These are phyloP conservation scores for Camelina laxa DNA, from an alignment of 345 rosid genomes.

Conservation along the genomic window DNA sequence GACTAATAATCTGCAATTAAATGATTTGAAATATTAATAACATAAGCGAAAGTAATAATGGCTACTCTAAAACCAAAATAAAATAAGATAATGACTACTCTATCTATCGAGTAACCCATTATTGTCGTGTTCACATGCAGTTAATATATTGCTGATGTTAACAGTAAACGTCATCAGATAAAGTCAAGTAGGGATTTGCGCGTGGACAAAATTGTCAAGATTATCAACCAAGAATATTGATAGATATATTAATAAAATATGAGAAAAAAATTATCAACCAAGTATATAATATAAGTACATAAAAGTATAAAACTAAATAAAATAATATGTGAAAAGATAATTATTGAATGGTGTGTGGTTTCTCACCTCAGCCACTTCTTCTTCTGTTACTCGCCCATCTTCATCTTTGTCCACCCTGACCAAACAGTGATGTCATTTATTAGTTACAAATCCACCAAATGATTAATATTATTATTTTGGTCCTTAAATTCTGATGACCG, in stretches of 20 bases:
- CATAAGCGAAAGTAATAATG: conserved; percentile 19
- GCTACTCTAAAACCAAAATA: not conserved
- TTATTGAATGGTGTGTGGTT: conserved; percentile 25
- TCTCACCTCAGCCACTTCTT: conserved; percentile 79
- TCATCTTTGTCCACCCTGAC: conserved; percentile 82
- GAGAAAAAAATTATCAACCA: not conserved
- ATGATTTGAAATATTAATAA: conserved; percentile 11
- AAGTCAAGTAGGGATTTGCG: conserved; percentile 42
- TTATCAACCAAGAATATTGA: conserved; percentile 25
- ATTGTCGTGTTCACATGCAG: conserved; percentile 36
- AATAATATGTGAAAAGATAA: conserved; percentile 1
- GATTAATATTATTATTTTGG: not conserved
- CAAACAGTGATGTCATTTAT: conserved; percentile 32
- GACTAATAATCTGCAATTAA: conserved; percentile 64
- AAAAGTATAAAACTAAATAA: not conserved
- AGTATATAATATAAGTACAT: not conserved
- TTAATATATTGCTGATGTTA: conserved; percentile 26
- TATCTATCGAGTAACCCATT: conserved; percentile 7
- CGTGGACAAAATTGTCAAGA: conserved; percentile 46
- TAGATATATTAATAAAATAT: not conserved
- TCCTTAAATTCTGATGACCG: conserved; percentile 20
- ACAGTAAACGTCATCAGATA: conserved; percentile 38
- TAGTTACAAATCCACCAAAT: conserved; percentile 32
- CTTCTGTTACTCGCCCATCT: conserved; percentile 85
- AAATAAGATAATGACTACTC: not conserved